Base-by-base conservation (phyloP, 106 monocot species). In the Acorus gramineus region DNA sequence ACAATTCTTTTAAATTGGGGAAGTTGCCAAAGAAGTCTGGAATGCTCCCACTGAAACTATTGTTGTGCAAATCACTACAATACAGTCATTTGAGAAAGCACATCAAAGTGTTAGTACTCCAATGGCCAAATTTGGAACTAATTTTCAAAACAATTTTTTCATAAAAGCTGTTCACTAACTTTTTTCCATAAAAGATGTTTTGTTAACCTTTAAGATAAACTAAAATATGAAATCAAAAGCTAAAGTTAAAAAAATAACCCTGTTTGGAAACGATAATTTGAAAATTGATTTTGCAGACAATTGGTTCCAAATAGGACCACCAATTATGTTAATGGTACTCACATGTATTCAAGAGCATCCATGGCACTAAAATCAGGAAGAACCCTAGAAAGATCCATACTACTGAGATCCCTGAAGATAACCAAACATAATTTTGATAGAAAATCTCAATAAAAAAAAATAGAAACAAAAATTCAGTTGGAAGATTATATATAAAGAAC, bases 341-440 rank as follows among this genome's bases (percentile, higher is more conserved):
- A 79, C 80, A 80, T 70, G 0, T 47, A 61, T 47, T 66, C 49
- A 2, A 79, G 55, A 8, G 59, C 49, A 11, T 47, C 45, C 57
- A 72, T 7, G 53, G 43, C 8, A 50, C 74, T 79, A 14, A 80
- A 70, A 12, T 74, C 74, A 0, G 66, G 70, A 67, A 80, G 55
- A 8, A 50, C 49, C 50, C 79, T 74, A 3, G 70, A 50, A 42
- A 80, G 66, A 0, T 53, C 74, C 47, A 50, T 71, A n/a, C 74
- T 66, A 46, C 49, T 44, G 3, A 79, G 69, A 11, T 59, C 5
- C 47, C 79, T 74, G 54, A 2, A 69, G 28, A 28, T 28, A 66
- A 44, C 2, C n/a, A 3, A 42, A 8, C 49, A 13, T 6, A 64
- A 8, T 5, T 5, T 48, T 63, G 12, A 8, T 48, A 11, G 46